Percentiles rank a stretch among this genome's conserved stretches.
These are phyloP conservation scores for Chrysanthemum makinoi DNA, from an alignment of 129 eudicot species.

Conservation along the genomic window DNA sequence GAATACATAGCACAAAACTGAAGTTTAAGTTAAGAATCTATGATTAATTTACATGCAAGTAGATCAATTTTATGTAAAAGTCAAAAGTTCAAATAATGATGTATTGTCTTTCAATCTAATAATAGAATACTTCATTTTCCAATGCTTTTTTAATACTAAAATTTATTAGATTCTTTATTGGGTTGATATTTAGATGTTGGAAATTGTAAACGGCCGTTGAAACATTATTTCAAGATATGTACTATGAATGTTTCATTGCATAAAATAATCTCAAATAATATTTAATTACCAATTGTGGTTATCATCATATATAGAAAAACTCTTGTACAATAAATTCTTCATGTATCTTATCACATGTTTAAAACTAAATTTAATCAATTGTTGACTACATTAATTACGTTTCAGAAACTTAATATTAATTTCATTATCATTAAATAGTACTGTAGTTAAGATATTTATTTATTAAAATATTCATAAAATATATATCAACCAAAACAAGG, in stretches of 20 bases:
- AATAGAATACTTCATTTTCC: neutral
- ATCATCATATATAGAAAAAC: neutral
- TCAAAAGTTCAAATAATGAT: neutral
- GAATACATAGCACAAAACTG: conserved; percentile 7
- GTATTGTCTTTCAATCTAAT: neutral
- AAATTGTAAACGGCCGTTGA: conserved; percentile 7
- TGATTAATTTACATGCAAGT: conserved; percentile 1
- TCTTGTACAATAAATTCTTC: neutral
- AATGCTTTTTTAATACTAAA: neutral
- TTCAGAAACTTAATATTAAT: neutral
- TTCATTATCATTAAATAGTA: neutral
- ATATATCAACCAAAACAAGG: neutral
- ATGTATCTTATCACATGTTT: neutral
- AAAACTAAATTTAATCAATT: neutral
- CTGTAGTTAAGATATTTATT: too few species aligned
- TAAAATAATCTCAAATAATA: neutral
- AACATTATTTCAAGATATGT: neutral
- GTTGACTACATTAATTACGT: conserved; percentile 9
- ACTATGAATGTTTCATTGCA: conserved; percentile 4
- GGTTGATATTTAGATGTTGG: neutral
- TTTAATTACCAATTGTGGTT: neutral
- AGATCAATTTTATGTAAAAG: neutral
- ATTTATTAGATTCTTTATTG: neutral
- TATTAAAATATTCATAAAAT: too few species aligned
- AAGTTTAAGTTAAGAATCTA: neutral